A percentile compares a stretch with the other conserved stretches of the same genome.
Conservation (phyloP, 352 stramenopile genomes). For the Globisporangium cederbergense region DNA sequence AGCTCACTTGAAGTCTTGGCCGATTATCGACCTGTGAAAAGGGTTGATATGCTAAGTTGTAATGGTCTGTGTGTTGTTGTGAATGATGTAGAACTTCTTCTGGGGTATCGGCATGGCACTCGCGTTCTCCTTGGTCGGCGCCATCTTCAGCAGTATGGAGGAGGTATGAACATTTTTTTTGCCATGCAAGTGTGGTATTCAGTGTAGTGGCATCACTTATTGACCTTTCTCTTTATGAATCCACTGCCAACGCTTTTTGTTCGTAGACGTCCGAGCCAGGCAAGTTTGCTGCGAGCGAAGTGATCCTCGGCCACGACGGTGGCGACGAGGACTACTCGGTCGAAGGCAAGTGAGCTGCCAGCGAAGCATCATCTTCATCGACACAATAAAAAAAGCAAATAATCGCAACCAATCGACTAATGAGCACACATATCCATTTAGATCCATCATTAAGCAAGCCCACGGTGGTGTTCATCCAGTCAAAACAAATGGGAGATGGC, state of each 20-base stretch:
- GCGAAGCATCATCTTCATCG: too few relatives aligned
- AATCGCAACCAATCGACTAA: too few relatives aligned
- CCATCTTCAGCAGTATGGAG: constrained; percentile 68
- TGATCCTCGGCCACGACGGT: neutral
- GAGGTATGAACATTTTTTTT: constrained; percentile 27
- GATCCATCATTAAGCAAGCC: too few relatives aligned
- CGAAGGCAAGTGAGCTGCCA: neutral
- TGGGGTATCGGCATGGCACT: constrained; percentile 78
- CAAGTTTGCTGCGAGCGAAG: constrained; percentile 5
- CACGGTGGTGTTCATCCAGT: too few relatives aligned
- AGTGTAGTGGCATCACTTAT: too few relatives aligned
- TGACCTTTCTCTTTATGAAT: neutral
- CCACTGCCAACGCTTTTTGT: neutral
- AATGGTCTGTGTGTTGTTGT: neutral
- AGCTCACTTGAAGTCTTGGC: too few relatives aligned
- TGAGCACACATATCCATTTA: too few relatives aligned
- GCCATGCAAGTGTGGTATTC: too few relatives aligned
- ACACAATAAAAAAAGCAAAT: too few relatives aligned
- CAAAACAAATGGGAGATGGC: too few relatives aligned
- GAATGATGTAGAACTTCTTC: constrained; percentile 54
- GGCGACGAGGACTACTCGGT: neutral
- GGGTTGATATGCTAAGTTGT: neutral
- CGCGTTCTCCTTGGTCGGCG: constrained; percentile 65
- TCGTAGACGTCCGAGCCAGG: constrained; percentile 10
- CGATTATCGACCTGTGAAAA: neutral